Evolutionary conservation across 768 basidiomycete species (phyloP), one percentile per base, ranked within the genome.

Genomic region (Pulveroboletus frians): DNA sequence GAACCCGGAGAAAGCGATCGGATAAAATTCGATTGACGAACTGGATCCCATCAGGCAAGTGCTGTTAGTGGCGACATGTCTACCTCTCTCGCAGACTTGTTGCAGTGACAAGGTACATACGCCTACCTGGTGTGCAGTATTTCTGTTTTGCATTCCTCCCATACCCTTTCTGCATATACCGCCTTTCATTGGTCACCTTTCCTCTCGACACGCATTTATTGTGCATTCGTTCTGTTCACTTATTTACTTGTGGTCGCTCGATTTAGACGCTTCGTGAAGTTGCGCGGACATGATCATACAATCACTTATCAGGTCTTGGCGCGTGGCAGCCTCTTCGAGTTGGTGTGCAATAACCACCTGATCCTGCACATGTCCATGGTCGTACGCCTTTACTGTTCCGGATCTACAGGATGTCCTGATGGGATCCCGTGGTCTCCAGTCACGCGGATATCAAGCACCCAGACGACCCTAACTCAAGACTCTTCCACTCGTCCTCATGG

Each of bases 21-120:
- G 75, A 81, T 48, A 85, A 75, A 62, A 65, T 87, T 42, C 81
- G 75, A 65, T 65, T 80, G 52, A 79, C 76, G 62, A 73, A 72
- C 48, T 83, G 83, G 81, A 60, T 86, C 44, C 83, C 85, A 38
- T 48, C 41, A 74, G 84, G 48, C 43, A 80, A 75, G 63, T 90
- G 88, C 65, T 89, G 88, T 67, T 87, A 74, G 70, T 51, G 31
- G 44, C 32, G 29, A 26, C 21, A 23, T 39, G 34, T 41, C 38
- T 38, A 21, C 30, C 32, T 49, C 39, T 31, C 51, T 46, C 29
- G 18, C 29, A 21, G 32, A 37, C 44, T 39, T 9, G 36, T 38
- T 41, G 9, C 31, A 34, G 34, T 50, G 31, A 20, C 13, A 48
- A 54, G 56, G 59, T 67, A 51, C 44, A 45, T 40, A 35, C 42